Percentiles rank a stretch among this genome's conserved stretches.
These are phyloP conservation scores for Fraxinus ornus DNA, from an alignment of 305 asterid genomes.

Conservation along the genomic window DNA sequence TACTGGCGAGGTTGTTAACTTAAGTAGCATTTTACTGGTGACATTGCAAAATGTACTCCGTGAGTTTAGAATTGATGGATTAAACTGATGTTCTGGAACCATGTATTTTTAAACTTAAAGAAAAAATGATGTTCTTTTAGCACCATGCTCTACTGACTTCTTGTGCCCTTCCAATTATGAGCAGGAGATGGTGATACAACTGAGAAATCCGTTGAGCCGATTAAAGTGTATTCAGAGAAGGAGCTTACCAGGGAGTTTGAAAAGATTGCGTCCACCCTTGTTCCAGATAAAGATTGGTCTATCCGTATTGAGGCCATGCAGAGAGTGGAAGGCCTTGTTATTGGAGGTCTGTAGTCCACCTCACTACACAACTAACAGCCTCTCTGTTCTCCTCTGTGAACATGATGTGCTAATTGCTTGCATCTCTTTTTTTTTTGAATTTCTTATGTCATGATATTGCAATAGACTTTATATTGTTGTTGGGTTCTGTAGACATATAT, in stretches of 20 bases:
- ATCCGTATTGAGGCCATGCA: constrained; percentile 95
- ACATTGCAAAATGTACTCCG: background rate
- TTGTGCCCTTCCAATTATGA: constrained; percentile 29
- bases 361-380: background rate
- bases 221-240: constrained; percentile 91
- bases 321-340: constrained; percentile 86
- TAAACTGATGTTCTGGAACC: background rate
- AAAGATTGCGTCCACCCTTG: constrained; percentile 86
- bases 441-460: background rate
- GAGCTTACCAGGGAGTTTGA: constrained; percentile 94
- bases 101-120: background rate
- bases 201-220: constrained; percentile 91
- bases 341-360: constrained; percentile 69
- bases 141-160: constrained; percentile 21
- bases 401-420: background rate
- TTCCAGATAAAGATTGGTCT: constrained; percentile 99
- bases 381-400: background rate
- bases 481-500: constrained; percentile 1
- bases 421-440: background rate
- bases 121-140: constrained; percentile 8
- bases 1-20: constrained; percentile 1
- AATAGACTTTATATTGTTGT: background rate
- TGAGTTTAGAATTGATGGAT: background rate
- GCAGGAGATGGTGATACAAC: constrained; percentile 89
- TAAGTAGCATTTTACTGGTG: constrained; percentile 5